These are phyloP conservation scores for Lactarius pseudohatsudake DNA, from an alignment of 768 basidiomycete species.

Conservation along the genomic window DNA sequence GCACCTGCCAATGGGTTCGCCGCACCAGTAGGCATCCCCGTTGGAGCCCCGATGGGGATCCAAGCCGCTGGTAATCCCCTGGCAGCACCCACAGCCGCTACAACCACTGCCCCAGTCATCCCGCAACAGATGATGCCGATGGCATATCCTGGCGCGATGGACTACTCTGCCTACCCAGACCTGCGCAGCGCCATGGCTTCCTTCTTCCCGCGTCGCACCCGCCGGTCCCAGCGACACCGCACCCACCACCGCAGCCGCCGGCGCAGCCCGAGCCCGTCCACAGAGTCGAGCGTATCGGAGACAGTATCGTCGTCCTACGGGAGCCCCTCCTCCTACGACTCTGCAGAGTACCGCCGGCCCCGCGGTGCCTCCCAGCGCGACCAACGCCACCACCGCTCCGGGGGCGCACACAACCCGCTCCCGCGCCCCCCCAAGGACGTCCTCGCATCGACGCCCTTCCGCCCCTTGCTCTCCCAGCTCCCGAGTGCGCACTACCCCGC, in stretches of 20 bases:
- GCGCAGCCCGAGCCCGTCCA: constrained; percentile 18
- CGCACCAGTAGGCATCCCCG: background rate
- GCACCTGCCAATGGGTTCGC: constrained; percentile 2
- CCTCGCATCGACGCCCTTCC: constrained; percentile 58
- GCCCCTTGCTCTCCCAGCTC: constrained; percentile 48
- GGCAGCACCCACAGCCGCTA: background rate
- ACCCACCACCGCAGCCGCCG: constrained; percentile 4
- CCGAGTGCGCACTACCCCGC: constrained; percentile 39
- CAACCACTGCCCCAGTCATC: background rate
- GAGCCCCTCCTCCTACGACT: constrained; percentile 17
- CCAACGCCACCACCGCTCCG: constrained; percentile 39
- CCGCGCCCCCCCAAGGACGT: constrained; percentile 62
- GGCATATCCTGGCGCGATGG: background rate
- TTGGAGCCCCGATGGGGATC: constrained; percentile 2
- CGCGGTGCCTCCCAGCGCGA: constrained; percentile 37
- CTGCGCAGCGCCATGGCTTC: background rate
- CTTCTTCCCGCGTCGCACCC: constrained; percentile 15
- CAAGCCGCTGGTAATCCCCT: background rate
- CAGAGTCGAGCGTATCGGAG: background rate
- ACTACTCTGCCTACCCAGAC: constrained; percentile 14
- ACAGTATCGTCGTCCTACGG: constrained; percentile 12
- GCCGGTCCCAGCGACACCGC: constrained; percentile 9
- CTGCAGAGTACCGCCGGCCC: constrained; percentile 13
- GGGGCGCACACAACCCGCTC: constrained; percentile 50
- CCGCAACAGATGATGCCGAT: constrained; percentile 16